Evolutionary conservation across 345 rosid species (phyloP).

Genomic region (Eucalyptus guilfoylei): DNA sequence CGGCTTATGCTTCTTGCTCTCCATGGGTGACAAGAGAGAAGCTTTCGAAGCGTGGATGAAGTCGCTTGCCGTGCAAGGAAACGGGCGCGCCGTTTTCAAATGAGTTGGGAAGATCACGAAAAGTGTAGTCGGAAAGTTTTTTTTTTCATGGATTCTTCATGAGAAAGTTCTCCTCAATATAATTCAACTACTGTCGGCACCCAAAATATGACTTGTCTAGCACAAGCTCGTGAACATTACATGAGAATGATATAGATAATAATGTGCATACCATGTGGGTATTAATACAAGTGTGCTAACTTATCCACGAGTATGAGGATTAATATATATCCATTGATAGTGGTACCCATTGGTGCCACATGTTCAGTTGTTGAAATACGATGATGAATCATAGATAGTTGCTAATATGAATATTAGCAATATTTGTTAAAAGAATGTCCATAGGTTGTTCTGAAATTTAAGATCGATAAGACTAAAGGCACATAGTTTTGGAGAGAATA

Average conservation of each 20-base stretch:
- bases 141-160: conserved; percentile 19
- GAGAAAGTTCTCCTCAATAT: conserved; percentile 18
- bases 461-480: too few relatives aligned
- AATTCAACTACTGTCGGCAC: accelerated
- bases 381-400: too few relatives aligned
- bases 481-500: too few relatives aligned
- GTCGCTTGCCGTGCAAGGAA: conserved; percentile 17
- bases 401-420: too few relatives aligned
- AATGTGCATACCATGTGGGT: not conserved
- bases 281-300: too few relatives aligned
- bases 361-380: too few relatives aligned
- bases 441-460: too few relatives aligned
- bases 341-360: accelerated
- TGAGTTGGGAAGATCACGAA: conserved; percentile 8
- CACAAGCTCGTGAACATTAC: not conserved
- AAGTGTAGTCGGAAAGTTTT: conserved; percentile 11
- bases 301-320: accelerated
- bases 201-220: not conserved
- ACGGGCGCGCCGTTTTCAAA: conserved; percentile 30
- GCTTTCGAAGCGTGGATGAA: conserved; percentile 30
- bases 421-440: too few relatives aligned
- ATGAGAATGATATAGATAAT: not conserved
- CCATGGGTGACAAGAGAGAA: conserved; percentile 7
- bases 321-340: too few relatives aligned
- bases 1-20: not conserved